These are phyloP conservation scores for Dactylellina sp. DNA, from an alignment of 2,329 filamentous ascomycete genomes.

Conservation along the genomic window DNA sequence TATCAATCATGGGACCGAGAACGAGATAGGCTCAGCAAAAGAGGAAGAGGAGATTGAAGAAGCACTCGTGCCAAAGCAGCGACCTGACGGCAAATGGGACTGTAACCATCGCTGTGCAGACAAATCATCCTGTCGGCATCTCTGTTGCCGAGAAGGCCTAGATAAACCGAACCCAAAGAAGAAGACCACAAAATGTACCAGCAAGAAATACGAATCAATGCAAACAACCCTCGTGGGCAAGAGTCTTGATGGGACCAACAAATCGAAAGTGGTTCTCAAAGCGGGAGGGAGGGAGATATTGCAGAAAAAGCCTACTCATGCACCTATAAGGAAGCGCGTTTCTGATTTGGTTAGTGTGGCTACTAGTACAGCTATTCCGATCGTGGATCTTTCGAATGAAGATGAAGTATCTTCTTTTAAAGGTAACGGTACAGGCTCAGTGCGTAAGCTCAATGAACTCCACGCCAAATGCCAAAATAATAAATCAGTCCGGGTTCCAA, in stretches of 20 bases:
- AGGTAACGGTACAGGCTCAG: slow-evolving; percentile 36
- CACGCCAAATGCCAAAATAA: slow-evolving; percentile 40
- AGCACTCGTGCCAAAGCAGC: slow-evolving; percentile 64
- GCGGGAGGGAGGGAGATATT: slow-evolving; percentile 19
- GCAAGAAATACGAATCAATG: slow-evolving; percentile 9
- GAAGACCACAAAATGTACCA: slow-evolving; percentile 21
- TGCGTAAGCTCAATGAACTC: slow-evolving; percentile 42
- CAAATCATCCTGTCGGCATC: slow-evolving; percentile 70
- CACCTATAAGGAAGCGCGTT: slow-evolving; percentile 31
- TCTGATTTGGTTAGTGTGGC: slow-evolving; percentile 44
- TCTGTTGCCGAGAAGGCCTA: slow-evolving; percentile 73
- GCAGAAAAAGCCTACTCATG: slow-evolving; percentile 21
- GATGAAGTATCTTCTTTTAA: slow-evolving; percentile 33
- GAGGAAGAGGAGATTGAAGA: slow-evolving; percentile 57
- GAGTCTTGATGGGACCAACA: slow-evolving; percentile 8
- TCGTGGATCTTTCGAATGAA: slow-evolving; percentile 48
- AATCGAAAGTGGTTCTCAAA: slow-evolving; percentile 2
- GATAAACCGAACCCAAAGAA: slow-evolving; percentile 68
- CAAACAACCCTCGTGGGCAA: slow-evolving; percentile 12
- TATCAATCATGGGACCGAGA: slow-evolving; percentile 12
- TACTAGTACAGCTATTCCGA: background rate
- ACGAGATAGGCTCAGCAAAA: slow-evolving; percentile 1
- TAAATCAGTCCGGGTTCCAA: slow-evolving; percentile 28
- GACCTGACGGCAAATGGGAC: slow-evolving; percentile 72
- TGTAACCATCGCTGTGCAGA: slow-evolving; percentile 72